phyloP scores from a whole-genome alignment of 306 rosid genomes.

The Lupinus albus region DNA sequence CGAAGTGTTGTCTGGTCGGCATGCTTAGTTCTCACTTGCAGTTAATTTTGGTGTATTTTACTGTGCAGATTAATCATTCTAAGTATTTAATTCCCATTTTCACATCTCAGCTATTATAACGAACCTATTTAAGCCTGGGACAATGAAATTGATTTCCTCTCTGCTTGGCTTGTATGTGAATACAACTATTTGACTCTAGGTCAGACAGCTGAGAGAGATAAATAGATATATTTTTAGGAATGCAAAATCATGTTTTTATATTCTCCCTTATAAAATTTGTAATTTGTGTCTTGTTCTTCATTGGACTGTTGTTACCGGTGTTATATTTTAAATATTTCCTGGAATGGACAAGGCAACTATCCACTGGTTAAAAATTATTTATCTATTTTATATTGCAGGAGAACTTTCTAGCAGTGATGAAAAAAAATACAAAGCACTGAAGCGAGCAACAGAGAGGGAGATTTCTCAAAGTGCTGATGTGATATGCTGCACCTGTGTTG shows the following conservation, averaged over 20 bases:
- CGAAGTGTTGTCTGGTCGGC: not conserved
- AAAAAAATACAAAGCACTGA: conserved; percentile 95
- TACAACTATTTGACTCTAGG: not conserved
- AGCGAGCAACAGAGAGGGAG: conserved; percentile 99
- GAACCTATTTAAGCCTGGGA: conserved; percentile 1
- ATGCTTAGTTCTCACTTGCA: conserved; percentile 6
- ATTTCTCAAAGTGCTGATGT: conserved; percentile 99
- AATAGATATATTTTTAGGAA: not conserved
- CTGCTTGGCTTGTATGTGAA: not conserved
- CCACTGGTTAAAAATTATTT: conserved; percentile 6
- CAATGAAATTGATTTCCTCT: not conserved
- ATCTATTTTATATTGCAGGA: conserved; percentile 50
- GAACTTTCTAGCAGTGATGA: conserved; percentile 98
- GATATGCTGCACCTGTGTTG: conserved; percentile 98
- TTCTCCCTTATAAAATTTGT: not conserved
- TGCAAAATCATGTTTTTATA: not conserved
- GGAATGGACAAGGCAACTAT: no score
- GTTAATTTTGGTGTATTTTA: conserved; percentile 18
- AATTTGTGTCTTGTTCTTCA: no score
- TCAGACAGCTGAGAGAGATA: no score
- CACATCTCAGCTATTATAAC: not conserved
- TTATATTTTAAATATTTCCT: no score
- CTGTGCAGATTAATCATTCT: not conserved
- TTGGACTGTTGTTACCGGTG: not conserved
- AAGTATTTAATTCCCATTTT: not conserved